phyloP scores from a whole-genome alignment of 495 filamentous ascomycete genomes.

The Lasiosphaeria hispida region DNA sequence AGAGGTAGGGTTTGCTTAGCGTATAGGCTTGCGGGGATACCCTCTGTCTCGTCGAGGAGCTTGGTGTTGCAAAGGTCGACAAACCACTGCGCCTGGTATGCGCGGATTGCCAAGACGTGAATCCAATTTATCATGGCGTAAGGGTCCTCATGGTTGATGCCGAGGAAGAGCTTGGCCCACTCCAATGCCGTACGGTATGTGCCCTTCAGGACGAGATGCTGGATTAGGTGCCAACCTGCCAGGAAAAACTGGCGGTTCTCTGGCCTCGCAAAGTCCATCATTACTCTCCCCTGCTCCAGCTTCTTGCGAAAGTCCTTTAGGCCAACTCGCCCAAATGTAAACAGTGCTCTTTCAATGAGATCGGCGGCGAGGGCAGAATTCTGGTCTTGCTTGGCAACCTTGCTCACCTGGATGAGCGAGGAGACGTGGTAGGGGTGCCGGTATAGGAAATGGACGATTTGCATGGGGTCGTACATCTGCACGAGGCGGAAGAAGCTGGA shows the following conservation, averaged over 20 bases:
- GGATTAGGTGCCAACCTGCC: constrained; percentile 82
- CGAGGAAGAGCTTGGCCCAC: constrained; percentile 82
- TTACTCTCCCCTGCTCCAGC: constrained; percentile 74
- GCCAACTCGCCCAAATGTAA: constrained; percentile 83
- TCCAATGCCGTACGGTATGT: constrained; percentile 91
- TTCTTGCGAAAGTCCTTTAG: constrained; percentile 73
- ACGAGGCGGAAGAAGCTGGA: constrained; percentile 73
- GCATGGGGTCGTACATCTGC: constrained; percentile 75
- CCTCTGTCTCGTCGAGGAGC: constrained; percentile 49
- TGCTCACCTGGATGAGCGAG: constrained; percentile 87
- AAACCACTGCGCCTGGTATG: constrained; percentile 71
- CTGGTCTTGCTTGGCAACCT: constrained; percentile 83
- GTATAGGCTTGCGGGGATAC: constrained; percentile 50
- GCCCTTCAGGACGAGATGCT: constrained; percentile 80
- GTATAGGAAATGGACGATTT: constrained; percentile 44
- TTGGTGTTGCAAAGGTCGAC: constrained; percentile 65
- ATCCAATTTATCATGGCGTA: constrained; percentile 75
- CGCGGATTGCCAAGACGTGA: constrained; percentile 79
- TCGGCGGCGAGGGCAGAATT: constrained; percentile 84
- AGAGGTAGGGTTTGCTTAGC: constrained; percentile 69
- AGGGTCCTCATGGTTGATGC: constrained; percentile 76
- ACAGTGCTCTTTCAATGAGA: constrained; percentile 86
- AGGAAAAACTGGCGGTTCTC: constrained; percentile 95
- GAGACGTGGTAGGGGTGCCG: constrained; percentile 79
- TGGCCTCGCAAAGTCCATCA: constrained; percentile 70